These are phyloP conservation scores for Coniochaeta sp. DNA, from an alignment of 2,329 filamentous ascomycete genomes.

Conservation along the genomic window DNA sequence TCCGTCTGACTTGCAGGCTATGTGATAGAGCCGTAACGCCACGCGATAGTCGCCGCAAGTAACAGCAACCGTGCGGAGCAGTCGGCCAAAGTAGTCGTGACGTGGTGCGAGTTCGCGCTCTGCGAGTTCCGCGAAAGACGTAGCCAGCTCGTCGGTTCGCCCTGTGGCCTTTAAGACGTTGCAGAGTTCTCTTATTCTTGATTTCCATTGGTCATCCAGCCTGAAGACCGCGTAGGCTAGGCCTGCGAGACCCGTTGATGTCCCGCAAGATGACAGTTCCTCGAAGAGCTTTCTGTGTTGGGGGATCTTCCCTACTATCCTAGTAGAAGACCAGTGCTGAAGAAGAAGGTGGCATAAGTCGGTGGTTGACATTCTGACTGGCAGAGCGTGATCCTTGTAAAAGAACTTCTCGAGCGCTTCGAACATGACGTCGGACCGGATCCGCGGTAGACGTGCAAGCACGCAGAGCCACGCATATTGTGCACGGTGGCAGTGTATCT, in stretches of 20 bases:
- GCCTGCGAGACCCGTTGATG: not conserved
- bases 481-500: not conserved
- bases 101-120: not conserved
- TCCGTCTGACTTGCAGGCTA: constrained; percentile 6
- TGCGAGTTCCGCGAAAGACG: not conserved
- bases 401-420: not conserved
- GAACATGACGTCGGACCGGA: not conserved
- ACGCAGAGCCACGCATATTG: not conserved
- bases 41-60: constrained; percentile 11
- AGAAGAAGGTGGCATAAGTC: constrained; percentile 1
- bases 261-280: not conserved
- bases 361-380: not conserved
- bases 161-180: not conserved
- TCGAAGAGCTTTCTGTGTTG: not conserved
- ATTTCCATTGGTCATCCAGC: not conserved
- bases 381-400: not conserved
- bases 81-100: not conserved
- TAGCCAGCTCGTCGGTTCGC: not conserved
- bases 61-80: constrained; percentile 15
- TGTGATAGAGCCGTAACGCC: constrained; percentile 13
- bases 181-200: not conserved
- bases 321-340: not conserved
- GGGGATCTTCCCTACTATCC: not conserved
- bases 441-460: not conserved
- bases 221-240: not conserved